A percentile compares a stretch with the other conserved stretches of the same genome.
These are phyloP conservation scores for Myxozyma kluyveri DNA, from an alignment of 805 yeast genomes.

Conservation along the genomic window DNA sequence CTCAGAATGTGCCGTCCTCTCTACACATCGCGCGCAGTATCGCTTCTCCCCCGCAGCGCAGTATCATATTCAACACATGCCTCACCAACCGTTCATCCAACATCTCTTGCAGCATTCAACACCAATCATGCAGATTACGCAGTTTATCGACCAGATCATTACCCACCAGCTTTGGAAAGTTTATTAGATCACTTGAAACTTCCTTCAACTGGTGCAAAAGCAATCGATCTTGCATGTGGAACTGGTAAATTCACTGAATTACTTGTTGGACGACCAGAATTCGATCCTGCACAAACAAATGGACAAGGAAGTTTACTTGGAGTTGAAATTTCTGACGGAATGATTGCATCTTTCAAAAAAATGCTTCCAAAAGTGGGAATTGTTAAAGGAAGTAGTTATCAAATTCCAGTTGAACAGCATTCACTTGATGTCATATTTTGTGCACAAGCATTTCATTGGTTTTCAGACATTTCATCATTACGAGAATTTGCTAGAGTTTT, in stretches of 20 bases:
- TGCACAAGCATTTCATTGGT: constrained; percentile 70
- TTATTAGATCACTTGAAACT: constrained; percentile 45
- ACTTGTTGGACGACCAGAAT: constrained; percentile 44
- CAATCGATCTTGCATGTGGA: constrained; percentile 57
- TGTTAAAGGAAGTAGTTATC: constrained; percentile 46
- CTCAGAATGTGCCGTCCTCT: no score
- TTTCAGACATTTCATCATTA: constrained; percentile 50
- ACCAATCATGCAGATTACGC: constrained; percentile 54
- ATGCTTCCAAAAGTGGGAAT: constrained; percentile 48
- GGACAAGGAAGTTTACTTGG: constrained; percentile 40
- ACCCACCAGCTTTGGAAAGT: constrained; percentile 43
- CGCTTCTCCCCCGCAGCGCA: no score
- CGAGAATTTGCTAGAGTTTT: constrained; percentile 53
- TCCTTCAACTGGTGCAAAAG: constrained; percentile 32
- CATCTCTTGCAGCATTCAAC: constrained; percentile 51
- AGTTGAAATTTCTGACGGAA: constrained; percentile 59
- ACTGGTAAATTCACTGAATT: constrained; percentile 61
- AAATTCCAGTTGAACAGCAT: constrained; percentile 46
- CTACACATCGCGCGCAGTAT: no score
- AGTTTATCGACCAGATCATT: constrained; percentile 51
- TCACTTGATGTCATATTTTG: constrained; percentile 51
- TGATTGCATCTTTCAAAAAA: constrained; percentile 48
- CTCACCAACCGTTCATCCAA: constrained; percentile 33
- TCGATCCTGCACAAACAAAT: not conserved
- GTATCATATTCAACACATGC: not conserved